Evolutionary conservation across 169 alveolate genomes (phyloP), one percentile per base, ranked within the genome.

Genomic region (Plasmodium gallinaceum): DNA sequence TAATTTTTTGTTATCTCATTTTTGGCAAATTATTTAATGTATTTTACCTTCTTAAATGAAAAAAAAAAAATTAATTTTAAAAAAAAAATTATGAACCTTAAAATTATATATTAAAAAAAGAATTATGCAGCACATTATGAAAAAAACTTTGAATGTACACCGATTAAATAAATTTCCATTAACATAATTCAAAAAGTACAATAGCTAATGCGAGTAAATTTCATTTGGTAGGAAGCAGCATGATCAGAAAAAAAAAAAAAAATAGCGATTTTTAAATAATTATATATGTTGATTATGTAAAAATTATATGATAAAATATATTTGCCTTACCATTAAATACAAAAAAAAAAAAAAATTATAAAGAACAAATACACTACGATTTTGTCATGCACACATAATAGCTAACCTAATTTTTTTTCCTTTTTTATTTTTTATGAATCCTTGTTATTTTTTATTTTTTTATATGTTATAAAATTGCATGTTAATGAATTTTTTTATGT

Each of bases 371-470:
- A 76, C 54, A 6, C 57, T 76, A 65, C 22, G 48, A 76, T 3
- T 37, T 24, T 60, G 69, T 32, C 64, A 66, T 64, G 65, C 88
- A 76, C 88, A 76, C 88, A 54, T 45, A 62, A 76, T 64, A 64
- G 88, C 88, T 76, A 62, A 76, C 69, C 42, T 48, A 14, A 20
- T 24, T 61, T 75, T 75, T 75, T 62, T 75, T 70, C 7, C 14
- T 73, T 71, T 52, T 74, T 57, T 73, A 26, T 73, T 73, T 52
- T 73, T 57, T 45, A 46, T 22, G 65, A 20, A 76, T 76, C 39
- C 60, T 75, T 32, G 1, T 7, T 71, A 45, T 73, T 54, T 74
- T 74, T 74, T 73, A n/a, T 54, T 54, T 73, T 73, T 58, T 6
- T 18, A 16, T 76, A 26, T 48, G 58, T 62, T 76, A 62, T 76